Percentiles rank a stretch among this genome's conserved stretches.
These are phyloP conservation scores for Rosellinia necatrix DNA, from an alignment of 2,329 filamentous ascomycete species.

Conservation along the genomic window DNA sequence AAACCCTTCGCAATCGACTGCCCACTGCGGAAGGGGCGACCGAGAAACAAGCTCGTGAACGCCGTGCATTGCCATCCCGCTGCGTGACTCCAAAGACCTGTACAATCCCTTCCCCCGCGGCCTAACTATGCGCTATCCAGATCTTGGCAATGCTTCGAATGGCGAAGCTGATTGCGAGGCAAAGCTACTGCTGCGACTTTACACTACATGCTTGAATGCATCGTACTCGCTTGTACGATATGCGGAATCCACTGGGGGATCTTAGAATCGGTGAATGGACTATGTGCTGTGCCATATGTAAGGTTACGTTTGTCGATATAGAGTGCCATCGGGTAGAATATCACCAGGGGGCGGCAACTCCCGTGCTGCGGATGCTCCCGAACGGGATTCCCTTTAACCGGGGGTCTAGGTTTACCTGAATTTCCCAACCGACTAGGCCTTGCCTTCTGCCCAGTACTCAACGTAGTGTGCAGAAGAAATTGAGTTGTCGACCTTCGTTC, in stretches of 20 bases:
- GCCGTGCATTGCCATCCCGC: constrained; percentile 17
- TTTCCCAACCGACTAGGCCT: no score
- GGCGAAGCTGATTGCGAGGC: constrained; percentile 24
- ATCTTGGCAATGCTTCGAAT: constrained; percentile 18
- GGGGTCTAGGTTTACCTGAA: neutral
- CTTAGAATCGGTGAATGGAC: no score
- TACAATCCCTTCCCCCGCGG: neutral
- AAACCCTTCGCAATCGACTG: no score
- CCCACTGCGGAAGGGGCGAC: no score
- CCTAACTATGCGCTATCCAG: constrained; percentile 11
- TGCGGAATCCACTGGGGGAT: no score
- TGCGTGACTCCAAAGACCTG: constrained; percentile 6
- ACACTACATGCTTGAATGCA: constrained; percentile 4
- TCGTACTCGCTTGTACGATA: constrained; percentile 9
- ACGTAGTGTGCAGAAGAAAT: no score
- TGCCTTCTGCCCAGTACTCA: no score
- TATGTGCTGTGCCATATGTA: no score
- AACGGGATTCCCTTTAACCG: constrained; percentile 12
- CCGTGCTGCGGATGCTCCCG: constrained; percentile 24
- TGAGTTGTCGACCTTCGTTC: no score
- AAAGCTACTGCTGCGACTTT: no score
- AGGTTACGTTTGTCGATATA: constrained; percentile 8
- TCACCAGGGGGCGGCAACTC: constrained; percentile 19
- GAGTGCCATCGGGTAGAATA: constrained; percentile 3
- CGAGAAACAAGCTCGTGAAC: constrained; percentile 7